Conservation (phyloP, 2,329 filamentous ascomycete species). For the Colletotrichum camelliae region DNA sequence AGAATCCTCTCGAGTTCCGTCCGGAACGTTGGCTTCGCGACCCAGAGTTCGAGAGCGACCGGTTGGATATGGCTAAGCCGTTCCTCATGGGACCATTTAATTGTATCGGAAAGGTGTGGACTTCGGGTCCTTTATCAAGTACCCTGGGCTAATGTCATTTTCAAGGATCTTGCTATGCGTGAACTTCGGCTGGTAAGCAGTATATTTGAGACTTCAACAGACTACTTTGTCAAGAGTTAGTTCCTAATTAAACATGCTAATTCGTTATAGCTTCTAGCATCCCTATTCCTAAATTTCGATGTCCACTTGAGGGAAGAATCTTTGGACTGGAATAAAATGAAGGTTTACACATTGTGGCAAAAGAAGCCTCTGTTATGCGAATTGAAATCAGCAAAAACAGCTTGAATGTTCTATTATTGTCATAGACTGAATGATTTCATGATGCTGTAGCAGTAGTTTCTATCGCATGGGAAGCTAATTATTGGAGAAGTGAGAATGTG, state of each 20-base stretch:
- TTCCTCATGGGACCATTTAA: conserved; percentile 41
- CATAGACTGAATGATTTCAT: too few species aligned
- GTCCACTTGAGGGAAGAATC: not conserved
- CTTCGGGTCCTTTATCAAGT: accelerated
- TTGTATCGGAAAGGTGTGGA: conserved; percentile 45
- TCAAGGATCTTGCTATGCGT: not conserved
- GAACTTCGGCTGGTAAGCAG: not conserved
- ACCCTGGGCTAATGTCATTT: not conserved
- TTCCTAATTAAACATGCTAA: not conserved
- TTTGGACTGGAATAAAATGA: not conserved
- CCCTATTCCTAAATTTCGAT: not conserved
- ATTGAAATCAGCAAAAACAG: not conserved
- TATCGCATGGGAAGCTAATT: too few species aligned
- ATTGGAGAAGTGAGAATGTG: too few species aligned
- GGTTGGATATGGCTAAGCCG: not conserved
- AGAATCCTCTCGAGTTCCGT: conserved; percentile 33
- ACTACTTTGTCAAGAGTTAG: too few species aligned
- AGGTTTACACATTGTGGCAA: not conserved
- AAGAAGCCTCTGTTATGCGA: not conserved
- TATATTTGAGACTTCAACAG: not conserved
- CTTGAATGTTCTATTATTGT: too few species aligned
- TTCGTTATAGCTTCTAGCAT: not conserved
- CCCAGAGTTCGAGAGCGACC: not conserved
- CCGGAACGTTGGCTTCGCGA: conserved; percentile 48
- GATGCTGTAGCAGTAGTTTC: too few species aligned